Evolutionary conservation across 2,329 filamentous ascomycete genomes (phyloP), one percentile per base, ranked within the genome.

Genomic region (Fusarium musae): DNA sequence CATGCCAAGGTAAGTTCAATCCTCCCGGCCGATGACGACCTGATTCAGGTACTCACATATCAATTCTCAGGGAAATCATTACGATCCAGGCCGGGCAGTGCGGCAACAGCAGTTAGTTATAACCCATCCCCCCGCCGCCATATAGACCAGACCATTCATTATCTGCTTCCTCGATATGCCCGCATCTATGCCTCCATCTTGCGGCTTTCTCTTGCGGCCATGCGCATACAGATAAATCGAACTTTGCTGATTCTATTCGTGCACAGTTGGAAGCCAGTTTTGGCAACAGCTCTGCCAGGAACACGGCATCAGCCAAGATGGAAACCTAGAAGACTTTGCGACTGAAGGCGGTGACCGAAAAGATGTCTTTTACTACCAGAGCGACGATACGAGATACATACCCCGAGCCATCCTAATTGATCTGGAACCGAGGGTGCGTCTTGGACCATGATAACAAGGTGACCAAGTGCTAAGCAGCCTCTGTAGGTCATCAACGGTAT

Each of bases 311-410:
- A 97, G 93, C 79, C 94, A 96, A 81, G 95, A 98, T 84, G 96
- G 96, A 66, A 98, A 98, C 82, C 89, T 99, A 66, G 95, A 98
- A 82, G 95, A 98, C 83, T 98, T 98, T 85, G 96, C 96, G 80
- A 98, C 95, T 56, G 96, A 98, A 83, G 96, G 96, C 80, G 95
- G 96, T 75, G 96, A 99, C 84, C 92, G 96, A 78, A 99, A 99
- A 83, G 96, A 99, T 84, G 96, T 99, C 70, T 98, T 98, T 85
- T 98, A 97, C 89, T 99, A 98, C 86, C 96, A 97, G 88, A 98
- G 95, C 80, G 96, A 99, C 86, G 96, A 99, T 82, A 99, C 96
- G 66, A 90, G 96, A 85, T 99, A 99, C 84, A 98, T 99, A 75
- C 96, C 96, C 16, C 91, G 96, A 80, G 96, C 96, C 53, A 98